These are phyloP conservation scores for Candida morakotiae DNA, from an alignment of 805 yeast genomes.

Conservation along the genomic window DNA sequence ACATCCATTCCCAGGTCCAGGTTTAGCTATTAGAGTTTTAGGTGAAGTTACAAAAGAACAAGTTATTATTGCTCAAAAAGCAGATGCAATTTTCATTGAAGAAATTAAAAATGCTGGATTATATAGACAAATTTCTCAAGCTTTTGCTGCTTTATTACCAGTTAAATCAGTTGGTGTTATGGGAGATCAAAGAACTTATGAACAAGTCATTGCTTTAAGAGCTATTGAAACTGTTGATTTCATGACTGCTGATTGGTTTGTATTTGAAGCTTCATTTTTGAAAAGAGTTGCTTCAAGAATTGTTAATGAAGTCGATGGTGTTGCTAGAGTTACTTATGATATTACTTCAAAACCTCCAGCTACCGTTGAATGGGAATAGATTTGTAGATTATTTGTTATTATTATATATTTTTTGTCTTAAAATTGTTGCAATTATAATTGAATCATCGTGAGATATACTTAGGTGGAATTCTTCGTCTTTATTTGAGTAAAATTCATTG, in stretches of 20 bases:
- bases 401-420: constrained; percentile 29
- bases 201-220: constrained; percentile 97
- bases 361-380: constrained; percentile 97
- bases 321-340: constrained; percentile 97
- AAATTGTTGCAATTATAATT: constrained; percentile 51
- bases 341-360: constrained; percentile 99
- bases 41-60: constrained; percentile 95
- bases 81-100: constrained; percentile 92
- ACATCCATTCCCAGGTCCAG: constrained; percentile 99
- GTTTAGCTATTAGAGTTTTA: constrained; percentile 95
- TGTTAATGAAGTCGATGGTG: constrained; percentile 98
- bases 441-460: constrained; percentile 67
- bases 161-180: constrained; percentile 98
- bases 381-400: not conserved
- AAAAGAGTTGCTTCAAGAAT: constrained; percentile 93
- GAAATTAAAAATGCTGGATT: constrained; percentile 93
- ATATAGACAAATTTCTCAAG: constrained; percentile 91
- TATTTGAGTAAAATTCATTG: constrained; percentile 16
- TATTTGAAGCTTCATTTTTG: constrained; percentile 86
- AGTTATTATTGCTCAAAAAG: constrained; percentile 95
- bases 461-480: constrained; percentile 49
- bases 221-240: constrained; percentile 97
- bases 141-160: constrained; percentile 94
- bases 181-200: constrained; percentile 99
- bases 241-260: constrained; percentile 99